Percentiles rank a stretch among this genome's conserved stretches.
These are phyloP conservation scores for Fraxinus ornus DNA, from an alignment of 305 asterid genomes.

Conservation along the genomic window DNA sequence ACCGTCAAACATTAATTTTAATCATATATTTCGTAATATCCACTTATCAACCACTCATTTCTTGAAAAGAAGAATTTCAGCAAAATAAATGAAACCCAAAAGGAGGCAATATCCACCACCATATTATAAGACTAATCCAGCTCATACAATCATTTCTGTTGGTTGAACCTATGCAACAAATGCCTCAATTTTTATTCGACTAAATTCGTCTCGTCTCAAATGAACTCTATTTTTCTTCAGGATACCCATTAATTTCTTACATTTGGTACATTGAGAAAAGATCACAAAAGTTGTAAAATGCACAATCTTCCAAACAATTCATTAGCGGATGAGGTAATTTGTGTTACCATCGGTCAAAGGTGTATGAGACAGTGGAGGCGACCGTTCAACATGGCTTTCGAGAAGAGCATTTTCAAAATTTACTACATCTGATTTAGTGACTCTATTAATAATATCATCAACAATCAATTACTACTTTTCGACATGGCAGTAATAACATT, in stretches of 20 bases:
- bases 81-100: not conserved
- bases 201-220: not conserved
- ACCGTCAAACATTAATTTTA: too few species aligned
- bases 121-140: not conserved
- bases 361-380: not conserved
- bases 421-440: not conserved
- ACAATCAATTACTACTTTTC: not conserved
- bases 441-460: not conserved
- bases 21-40: too few species aligned
- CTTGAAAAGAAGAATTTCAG: not conserved
- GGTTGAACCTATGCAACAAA: not conserved
- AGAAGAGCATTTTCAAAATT: not conserved
- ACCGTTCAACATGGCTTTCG: too few species aligned
- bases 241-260: too few species aligned
- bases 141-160: too few species aligned
- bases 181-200: not conserved
- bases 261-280: not conserved
- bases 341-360: not conserved
- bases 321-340: not conserved
- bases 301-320: not conserved
- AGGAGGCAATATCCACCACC: not conserved
- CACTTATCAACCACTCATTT: too few species aligned
- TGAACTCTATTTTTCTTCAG: not conserved
- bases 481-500: not conserved
- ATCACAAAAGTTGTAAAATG: not conserved